Evolutionary conservation across 768 basidiomycete species (phyloP).

Genomic region (Asterophora lycoperdoides): DNA sequence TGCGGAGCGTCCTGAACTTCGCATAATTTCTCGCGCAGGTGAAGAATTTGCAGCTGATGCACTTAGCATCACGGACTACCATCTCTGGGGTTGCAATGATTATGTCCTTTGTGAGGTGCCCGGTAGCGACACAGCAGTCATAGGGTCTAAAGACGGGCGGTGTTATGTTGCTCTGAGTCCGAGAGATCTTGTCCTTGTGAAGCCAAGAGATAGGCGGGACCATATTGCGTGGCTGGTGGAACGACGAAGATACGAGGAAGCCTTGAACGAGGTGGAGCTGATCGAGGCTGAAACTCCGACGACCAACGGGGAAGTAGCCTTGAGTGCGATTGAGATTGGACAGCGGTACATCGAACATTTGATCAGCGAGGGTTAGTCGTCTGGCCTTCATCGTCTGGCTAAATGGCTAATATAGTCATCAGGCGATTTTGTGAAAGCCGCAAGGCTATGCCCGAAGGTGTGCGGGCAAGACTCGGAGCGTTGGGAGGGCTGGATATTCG

Average conservation of each 20-base stretch:
- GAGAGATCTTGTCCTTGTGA: conserved; percentile 81
- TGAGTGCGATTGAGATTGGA: conserved; percentile 71
- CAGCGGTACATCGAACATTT: conserved; percentile 83
- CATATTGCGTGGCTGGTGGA: conserved; percentile 93
- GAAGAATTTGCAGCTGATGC: conserved; percentile 88
- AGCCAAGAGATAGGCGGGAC: conserved; percentile 81
- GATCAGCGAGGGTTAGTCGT: conserved; percentile 63
- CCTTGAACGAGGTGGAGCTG: conserved; percentile 73
- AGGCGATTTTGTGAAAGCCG: conserved; percentile 72
- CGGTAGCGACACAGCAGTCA: conserved; percentile 25
- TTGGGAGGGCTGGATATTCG: conserved; percentile 98
- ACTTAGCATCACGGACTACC: conserved; percentile 71
- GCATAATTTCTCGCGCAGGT: conserved; percentile 83
- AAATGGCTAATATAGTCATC: neutral
- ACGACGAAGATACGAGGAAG: conserved; percentile 81
- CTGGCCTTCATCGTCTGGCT: neutral
- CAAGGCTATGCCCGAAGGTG: conserved; percentile 78
- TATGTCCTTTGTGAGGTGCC: conserved; percentile 64
- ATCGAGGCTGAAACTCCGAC: conserved; percentile 40
- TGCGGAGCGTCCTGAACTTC: conserved; percentile 90
- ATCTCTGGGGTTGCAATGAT: conserved; percentile 89
- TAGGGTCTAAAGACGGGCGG: conserved; percentile 32
- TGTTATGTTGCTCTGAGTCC: conserved; percentile 86
- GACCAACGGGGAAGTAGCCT: conserved; percentile 27
- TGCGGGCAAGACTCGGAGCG: conserved; percentile 71